phyloP scores from a whole-genome alignment of 768 basidiomycete genomes.

The Lentinula raphanica region DNA sequence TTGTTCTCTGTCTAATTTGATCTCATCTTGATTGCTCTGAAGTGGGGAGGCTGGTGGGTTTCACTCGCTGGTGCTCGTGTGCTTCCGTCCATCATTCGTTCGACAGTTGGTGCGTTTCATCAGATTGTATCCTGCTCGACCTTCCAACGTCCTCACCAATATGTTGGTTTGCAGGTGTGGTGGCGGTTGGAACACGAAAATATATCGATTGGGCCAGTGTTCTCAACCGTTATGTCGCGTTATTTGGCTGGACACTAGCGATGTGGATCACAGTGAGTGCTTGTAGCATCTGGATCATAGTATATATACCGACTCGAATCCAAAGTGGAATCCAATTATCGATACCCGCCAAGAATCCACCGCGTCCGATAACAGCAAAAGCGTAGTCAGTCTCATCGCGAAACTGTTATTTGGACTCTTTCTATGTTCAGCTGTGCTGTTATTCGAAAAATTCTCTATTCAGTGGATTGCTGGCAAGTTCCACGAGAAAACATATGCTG shows the following conservation, averaged over 20 bases:
- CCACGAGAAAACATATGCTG: slow-evolving; percentile 70
- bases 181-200: slow-evolving; percentile 63
- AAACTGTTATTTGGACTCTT: slow-evolving; percentile 72
- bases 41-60: slow-evolving; percentile 69
- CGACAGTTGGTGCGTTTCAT: slow-evolving; percentile 37
- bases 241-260: slow-evolving; percentile 60
- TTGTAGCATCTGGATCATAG: neutral
- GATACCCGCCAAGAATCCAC: slow-evolving; percentile 29
- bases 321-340: slow-evolving; percentile 60
- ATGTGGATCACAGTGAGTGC: slow-evolving; percentile 51
- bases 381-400: slow-evolving; percentile 48
- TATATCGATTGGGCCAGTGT: slow-evolving; percentile 79
- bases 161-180: slow-evolving; percentile 40
- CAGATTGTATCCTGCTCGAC: no score
- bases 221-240: slow-evolving; percentile 55
- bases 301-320: neutral
- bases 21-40: neutral
- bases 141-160: neutral
- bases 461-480: slow-evolving; percentile 84
- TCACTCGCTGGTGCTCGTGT: slow-evolving; percentile 54
- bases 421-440: slow-evolving; percentile 62
- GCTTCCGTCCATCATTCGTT: slow-evolving; percentile 47
- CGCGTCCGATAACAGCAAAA: slow-evolving; percentile 25
- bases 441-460: slow-evolving; percentile 81
- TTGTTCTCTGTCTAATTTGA: neutral